Base-by-base conservation (phyloP, 2,329 filamentous ascomycete species). In the Cladophialophora yegresii region DNA sequence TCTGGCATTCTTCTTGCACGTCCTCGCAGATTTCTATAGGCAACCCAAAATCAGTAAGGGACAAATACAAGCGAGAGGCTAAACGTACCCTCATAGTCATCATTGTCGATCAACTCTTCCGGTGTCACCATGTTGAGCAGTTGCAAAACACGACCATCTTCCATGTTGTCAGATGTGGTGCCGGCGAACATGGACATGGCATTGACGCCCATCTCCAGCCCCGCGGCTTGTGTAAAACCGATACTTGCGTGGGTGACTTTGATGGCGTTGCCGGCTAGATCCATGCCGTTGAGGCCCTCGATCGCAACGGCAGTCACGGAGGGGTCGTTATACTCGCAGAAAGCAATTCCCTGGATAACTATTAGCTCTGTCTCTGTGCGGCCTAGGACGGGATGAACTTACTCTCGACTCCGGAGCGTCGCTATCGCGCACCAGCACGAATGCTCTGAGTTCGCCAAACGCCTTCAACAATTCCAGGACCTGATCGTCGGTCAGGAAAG, bases 111-210 rank as follows among this genome's bases (percentile, higher is more conserved):
- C 26, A 99, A 82, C 78, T 99, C 95, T 72, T 99, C 95, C 0
- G 92, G 84, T 0, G 95, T 99, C 40, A 99, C 93, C 95, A 99
- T 99, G 81, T 99, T 99, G 74, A 99, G 85, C 67, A 99, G 82
- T 78, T 96, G 93, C 66, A 99, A 77, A 16, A 99, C 93, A 62
- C 91, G 86, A 69, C 90, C 90, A 65, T 89, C 87, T 71, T 96
- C 92, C 36, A 90, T 82, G 65, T 93, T 90, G 62, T 84, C 84
- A 43, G 90, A 89, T 2, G 88, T 91, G 22, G 95, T 96, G 63
- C 93, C 93, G 43, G 95, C 95, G 72, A 99, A 90, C 85, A 97
- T 92, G 57, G 93, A 96, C 88, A 99, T 98, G 68, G 95, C 95
- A 71, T 95, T 96, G 67, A 99, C 93, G 61, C 93, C 92, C 84